Evolutionary conservation across 345 rosid genomes (phyloP), one percentile per base, ranked within the genome.

Genomic region (Salix caprea): DNA sequence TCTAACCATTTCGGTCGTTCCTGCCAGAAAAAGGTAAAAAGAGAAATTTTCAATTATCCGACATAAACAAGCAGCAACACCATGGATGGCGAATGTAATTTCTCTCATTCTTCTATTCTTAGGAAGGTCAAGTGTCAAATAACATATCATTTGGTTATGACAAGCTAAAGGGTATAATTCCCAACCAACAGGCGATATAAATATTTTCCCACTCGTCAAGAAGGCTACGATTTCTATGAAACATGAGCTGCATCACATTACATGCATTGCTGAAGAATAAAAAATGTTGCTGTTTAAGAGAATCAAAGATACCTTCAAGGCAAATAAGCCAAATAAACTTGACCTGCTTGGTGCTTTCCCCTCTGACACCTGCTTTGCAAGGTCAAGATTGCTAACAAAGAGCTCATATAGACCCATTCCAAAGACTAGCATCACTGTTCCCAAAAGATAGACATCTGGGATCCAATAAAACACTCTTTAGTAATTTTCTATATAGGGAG

Each of bases 391-490:
- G 87, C 94, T 86, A 72, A 94, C 87, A 76, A 92, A 92, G 37
- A 92, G 90, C 90, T 94, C 98, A 64, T 94, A 91, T n/a, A 94
- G 92, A 73, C 97, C 98, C 97, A 91, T 85, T 66, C 97, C 97
- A 70, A 94, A 91, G 34, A 94, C 98, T 82, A 94, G 87, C 98
- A 94, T 94, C 68, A 94, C 97, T 16, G 97, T 94, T 83, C 98
- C 98, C 66, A 92, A 65, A 40, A 92, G 97, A 84, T 94, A 94
- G 26, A 89, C 86, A 92, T 94, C 97, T 92, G 86, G 69, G 77
- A 58, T 24, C 34, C 50, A 46, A 46, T 46, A 46, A 13, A 46
- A 46, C 50, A 46, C 5, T 14, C 18, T 12, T 46, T 4, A 46
- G 18, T 46, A 46, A 13, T 3, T 46, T 46, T 46, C 50, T 46